Evolutionary conservation across 116 monocot genomes (phyloP).

Genomic region (Zostera marina): DNA sequence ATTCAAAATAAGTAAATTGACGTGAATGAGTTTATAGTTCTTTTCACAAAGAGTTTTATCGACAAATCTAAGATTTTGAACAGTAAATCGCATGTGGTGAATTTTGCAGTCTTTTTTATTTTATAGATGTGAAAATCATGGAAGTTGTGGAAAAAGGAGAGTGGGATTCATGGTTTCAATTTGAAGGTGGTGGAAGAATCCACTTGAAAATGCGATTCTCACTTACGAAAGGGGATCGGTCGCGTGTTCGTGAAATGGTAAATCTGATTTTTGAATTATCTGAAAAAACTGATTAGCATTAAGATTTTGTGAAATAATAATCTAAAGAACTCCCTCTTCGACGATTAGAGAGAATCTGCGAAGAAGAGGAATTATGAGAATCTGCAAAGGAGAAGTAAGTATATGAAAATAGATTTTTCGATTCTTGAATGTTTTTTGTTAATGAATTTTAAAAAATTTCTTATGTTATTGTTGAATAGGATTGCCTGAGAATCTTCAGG

Average conservation of each 20-base stretch:
- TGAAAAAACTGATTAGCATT: not conserved
- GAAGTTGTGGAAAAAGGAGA: constrained; percentile 48
- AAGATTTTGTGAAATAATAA: not conserved
- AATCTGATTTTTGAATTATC: not conserved
- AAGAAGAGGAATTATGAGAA: constrained; percentile 31
- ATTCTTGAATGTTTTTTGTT: constrained; percentile 1
- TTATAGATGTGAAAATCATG: constrained; percentile 17
- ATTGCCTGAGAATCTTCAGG: too few relatives aligned
- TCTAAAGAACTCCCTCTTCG: constrained; percentile 2
- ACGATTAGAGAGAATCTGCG: constrained; percentile 39
- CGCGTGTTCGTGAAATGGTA: constrained; percentile 60
- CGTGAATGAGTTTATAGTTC: too few relatives aligned
- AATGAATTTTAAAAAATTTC: too few relatives aligned
- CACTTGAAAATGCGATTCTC: constrained; percentile 45
- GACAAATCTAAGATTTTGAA: too few relatives aligned
- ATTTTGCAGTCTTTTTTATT: not conserved
- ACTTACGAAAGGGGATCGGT: constrained; percentile 39
- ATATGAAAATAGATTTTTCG: constrained; percentile 7
- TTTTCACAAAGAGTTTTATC: too few relatives aligned
- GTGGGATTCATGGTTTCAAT: constrained; percentile 27
- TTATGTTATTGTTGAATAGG: too few relatives aligned
- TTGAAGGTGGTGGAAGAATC: constrained; percentile 33
- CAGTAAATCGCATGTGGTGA: too few relatives aligned
- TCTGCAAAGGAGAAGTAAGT: constrained; percentile 6
- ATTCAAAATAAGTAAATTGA: too few relatives aligned